These are phyloP conservation scores for Kurtzmaniella quercitrusa DNA, from an alignment of 1,139 yeast species.

Conservation along the genomic window DNA sequence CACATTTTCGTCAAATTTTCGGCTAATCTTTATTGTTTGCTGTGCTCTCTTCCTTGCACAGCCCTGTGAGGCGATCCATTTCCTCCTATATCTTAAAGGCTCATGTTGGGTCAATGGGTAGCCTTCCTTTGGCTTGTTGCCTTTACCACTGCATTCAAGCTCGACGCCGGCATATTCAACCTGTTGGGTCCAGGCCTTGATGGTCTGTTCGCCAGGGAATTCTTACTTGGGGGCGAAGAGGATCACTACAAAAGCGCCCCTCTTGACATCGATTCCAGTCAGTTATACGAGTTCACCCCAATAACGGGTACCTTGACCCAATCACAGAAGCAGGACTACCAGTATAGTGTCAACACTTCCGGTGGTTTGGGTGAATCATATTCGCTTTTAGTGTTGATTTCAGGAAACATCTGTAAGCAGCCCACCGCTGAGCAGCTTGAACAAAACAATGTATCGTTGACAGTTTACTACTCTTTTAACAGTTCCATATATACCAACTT, in stretches of 20 bases:
- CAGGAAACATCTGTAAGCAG: conserved; percentile 55
- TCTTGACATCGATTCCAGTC: conserved; percentile 16
- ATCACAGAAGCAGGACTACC: conserved; percentile 38
- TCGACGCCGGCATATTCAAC: background rate
- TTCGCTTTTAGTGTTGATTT: conserved; percentile 51
- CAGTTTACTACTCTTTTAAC: conserved; percentile 50
- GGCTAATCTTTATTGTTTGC: background rate
- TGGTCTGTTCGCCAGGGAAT: conserved; percentile 1
- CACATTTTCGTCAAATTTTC: background rate
- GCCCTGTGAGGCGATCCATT: background rate
- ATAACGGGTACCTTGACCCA: conserved; percentile 19
- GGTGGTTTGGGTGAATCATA: conserved; percentile 45
- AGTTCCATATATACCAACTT: conserved; percentile 31
- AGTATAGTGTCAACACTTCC: conserved; percentile 43
- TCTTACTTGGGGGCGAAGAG: conserved; percentile 1
- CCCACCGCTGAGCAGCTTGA: conserved; percentile 29
- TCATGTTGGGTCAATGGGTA: background rate
- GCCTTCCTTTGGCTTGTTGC: background rate
- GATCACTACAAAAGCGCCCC: background rate
- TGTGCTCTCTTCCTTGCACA: background rate
- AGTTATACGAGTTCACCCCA: conserved; percentile 43
- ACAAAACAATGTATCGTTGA: conserved; percentile 33
- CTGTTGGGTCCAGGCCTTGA: background rate
- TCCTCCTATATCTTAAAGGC: background rate
- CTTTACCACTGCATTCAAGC: background rate